Base-by-base conservation (phyloP, 1,284 basidiomycete genomes). In the Naganishia sp. region DNA sequence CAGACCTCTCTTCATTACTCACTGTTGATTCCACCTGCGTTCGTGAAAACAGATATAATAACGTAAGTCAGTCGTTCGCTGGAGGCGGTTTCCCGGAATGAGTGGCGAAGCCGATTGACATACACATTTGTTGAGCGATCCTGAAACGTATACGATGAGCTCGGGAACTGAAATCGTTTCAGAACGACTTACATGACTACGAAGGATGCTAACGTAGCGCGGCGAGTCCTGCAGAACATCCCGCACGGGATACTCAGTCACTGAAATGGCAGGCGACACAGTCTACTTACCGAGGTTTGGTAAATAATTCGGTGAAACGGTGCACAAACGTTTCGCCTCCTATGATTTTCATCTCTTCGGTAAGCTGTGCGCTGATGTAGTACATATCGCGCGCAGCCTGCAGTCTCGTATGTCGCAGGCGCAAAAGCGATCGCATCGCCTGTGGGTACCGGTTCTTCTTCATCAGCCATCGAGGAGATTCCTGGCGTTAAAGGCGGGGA, bases 341-440 rank as follows among this genome's bases (percentile, higher is more conserved):
- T 68, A 75, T 69, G 10, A 89, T 81, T 66, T 85, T 81, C 31
- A 81, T 79, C 79, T 92, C 90, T n/a, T 83, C 83, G 73, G 88
- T 84, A 2, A 90, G 81, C 7, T 86, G 80, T 28, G 86, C 83
- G 73, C 90, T 86, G 57, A 90, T 89, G 72, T 74, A 75, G 43
- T 84, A 81, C 52, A 89, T 76, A 72, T 90, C 88, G n/a, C 89
- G 82, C 6, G 89, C 89, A 4, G 92, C 91, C 72, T 91, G 88
- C 16, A 94, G 75, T 6, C 80, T 81, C 65, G 83, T 84, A 78
- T 85, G 83, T n/a, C 91, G 86, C 0, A 93, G 83, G 9, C 85
- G 83, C 36, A 79, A 77, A 18, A 92, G 81, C 2, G 88, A 87
- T 4, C 83, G 71, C 74, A 83, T 89, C 0, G 90, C 90, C 44